These are phyloP conservation scores for Platanthera zijinensis DNA, from an alignment of 106 monocot species.

Conservation along the genomic window DNA sequence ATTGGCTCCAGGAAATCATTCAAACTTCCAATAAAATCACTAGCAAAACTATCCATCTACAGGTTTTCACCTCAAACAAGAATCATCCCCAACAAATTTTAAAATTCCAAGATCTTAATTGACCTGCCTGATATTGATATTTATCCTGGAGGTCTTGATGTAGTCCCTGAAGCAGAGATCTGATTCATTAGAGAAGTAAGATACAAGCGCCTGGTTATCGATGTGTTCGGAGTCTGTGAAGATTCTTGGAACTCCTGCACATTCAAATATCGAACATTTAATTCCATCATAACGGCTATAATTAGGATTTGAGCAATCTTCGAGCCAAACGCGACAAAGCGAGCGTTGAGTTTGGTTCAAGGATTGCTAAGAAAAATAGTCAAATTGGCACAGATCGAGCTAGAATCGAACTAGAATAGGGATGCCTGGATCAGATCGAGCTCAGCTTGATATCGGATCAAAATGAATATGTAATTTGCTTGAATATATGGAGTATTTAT, in stretches of 20 bases:
- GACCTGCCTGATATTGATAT: slow-evolving; percentile 62
- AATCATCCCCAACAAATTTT: neutral
- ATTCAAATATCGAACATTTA: neutral
- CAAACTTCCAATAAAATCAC: neutral
- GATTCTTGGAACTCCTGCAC: slow-evolving; percentile 53
- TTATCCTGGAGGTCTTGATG: slow-evolving; percentile 45
- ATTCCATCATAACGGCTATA: neutral
- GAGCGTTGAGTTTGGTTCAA: too few relatives aligned
- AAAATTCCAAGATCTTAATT: slow-evolving; percentile 17
- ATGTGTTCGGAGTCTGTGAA: slow-evolving; percentile 41
- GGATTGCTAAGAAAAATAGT: too few relatives aligned
- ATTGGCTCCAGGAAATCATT: neutral
- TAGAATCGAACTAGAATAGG: too few relatives aligned
- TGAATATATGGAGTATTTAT: too few relatives aligned
- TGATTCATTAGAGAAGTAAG: slow-evolving; percentile 27
- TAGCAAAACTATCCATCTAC: neutral
- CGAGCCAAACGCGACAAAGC: too few relatives aligned
- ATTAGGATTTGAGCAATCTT: neutral
- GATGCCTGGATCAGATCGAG: too few relatives aligned
- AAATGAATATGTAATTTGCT: too few relatives aligned
- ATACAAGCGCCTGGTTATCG: slow-evolving; percentile 22
- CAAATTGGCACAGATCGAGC: too few relatives aligned
- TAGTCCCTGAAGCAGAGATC: slow-evolving; percentile 27
- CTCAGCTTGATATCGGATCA: too few relatives aligned
- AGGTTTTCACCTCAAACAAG: neutral